These are phyloP conservation scores for Pseudogymnoascus sp. DNA, from an alignment of 2,329 filamentous ascomycete genomes.

Conservation along the genomic window DNA sequence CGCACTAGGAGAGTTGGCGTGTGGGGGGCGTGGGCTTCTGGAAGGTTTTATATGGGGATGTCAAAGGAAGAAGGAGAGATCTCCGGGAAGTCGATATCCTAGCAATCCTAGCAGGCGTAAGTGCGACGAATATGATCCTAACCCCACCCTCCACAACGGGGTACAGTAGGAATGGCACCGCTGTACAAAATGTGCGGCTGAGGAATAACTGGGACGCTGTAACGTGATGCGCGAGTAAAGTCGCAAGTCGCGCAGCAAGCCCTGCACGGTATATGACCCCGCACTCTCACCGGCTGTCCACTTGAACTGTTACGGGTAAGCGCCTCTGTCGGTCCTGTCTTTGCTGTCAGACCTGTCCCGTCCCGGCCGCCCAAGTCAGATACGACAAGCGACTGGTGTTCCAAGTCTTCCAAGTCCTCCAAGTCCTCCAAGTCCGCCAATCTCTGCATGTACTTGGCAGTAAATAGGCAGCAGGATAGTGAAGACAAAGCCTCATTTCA, in stretches of 20 bases:
- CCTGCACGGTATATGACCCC: not conserved
- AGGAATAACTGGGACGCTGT: not conserved
- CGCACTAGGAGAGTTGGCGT: not conserved
- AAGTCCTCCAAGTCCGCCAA: not conserved
- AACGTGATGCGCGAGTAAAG: not conserved
- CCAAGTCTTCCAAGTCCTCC: not conserved
- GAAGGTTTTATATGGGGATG: conserved; percentile 2
- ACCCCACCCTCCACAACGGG: not conserved
- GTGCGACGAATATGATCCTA: not conserved
- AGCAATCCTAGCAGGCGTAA: not conserved
- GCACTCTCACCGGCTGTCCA: not conserved
- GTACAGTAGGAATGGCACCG: not conserved
- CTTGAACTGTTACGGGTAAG: not conserved
- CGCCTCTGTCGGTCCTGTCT: not conserved
- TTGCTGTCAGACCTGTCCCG: not conserved
- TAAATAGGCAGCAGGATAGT: not conserved
- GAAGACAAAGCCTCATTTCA: not conserved
- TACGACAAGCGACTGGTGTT: not conserved
- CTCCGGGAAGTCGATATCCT: not conserved
- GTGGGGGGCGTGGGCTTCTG: not conserved
- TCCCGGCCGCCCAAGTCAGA: not conserved
- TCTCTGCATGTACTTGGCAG: not conserved
- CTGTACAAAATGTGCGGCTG: not conserved
- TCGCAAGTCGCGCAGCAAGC: not conserved
- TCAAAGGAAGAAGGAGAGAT: not conserved